These are phyloP conservation scores for Phylloporus arenicola DNA, from an alignment of 768 basidiomycete genomes.

Conservation along the genomic window DNA sequence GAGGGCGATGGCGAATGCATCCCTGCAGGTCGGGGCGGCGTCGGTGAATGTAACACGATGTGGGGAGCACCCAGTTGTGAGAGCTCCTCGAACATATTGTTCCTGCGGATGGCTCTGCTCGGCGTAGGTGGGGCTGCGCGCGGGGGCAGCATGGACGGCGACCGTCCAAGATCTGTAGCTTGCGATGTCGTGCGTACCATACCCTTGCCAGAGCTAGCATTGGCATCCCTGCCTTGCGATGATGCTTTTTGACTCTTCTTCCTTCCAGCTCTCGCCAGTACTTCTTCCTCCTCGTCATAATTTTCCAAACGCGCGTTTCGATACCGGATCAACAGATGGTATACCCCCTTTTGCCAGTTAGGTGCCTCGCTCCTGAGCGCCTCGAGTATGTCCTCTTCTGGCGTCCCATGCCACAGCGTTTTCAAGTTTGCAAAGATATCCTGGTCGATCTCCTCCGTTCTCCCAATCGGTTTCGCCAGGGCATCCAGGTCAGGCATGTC, in stretches of 20 bases:
- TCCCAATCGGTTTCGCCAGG: constrained; percentile 64
- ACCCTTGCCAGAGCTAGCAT: constrained; percentile 8
- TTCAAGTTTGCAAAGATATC: constrained; percentile 88
- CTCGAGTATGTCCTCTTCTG: constrained; percentile 67
- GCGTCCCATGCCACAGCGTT: constrained; percentile 84
- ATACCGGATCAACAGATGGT: constrained; percentile 84
- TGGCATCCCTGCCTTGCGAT: constrained; percentile 23
- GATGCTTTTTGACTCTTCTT: constrained; percentile 33
- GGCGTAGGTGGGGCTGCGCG: constrained; percentile 60
- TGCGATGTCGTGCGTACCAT: constrained; percentile 23
- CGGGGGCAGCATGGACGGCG: constrained; percentile 42
- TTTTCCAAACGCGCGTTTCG: constrained; percentile 68
- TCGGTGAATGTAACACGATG: constrained; percentile 24
- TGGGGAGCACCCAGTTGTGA: constrained; percentile 14
- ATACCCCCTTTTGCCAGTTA: constrained; percentile 96
- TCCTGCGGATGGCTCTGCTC: constrained; percentile 41
- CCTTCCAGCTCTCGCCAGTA: constrained; percentile 29
- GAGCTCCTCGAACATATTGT: constrained; percentile 16
- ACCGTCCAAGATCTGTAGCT: constrained; percentile 23
- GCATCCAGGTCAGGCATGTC: constrained; percentile 57
- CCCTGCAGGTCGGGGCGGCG: constrained; percentile 14
- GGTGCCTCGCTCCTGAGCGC: constrained; percentile 60
- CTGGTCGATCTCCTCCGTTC: constrained; percentile 65
- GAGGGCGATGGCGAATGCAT: constrained; percentile 13
- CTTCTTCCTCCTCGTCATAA: constrained; percentile 66